phyloP scores from a whole-genome alignment of 306 rosid species.

The Lotus japonicus region DNA sequence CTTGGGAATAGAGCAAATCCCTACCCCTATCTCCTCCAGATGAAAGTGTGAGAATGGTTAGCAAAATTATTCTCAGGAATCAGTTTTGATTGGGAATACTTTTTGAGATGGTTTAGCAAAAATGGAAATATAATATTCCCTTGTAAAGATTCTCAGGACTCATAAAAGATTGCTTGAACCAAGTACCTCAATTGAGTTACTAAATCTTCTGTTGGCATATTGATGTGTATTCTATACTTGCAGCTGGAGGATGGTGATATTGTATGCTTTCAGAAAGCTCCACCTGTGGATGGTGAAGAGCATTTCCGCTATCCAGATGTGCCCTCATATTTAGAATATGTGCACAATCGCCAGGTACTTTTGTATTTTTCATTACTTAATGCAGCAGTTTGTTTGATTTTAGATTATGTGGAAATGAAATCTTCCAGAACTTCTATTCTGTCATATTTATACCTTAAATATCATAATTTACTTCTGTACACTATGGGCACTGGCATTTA shows the following conservation, averaged over 20 bases:
- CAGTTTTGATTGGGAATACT: neutral
- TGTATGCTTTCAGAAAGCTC: constrained; percentile 76
- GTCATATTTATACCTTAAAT: neutral
- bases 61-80: neutral
- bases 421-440: neutral
- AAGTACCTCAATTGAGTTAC: constrained; percentile 5
- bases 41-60: neutral
- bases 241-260: constrained; percentile 97
- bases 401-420: neutral
- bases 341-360: constrained; percentile 82
- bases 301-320: constrained; percentile 72
- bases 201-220: neutral
- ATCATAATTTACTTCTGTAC: neutral
- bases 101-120: neutral
- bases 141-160: neutral
- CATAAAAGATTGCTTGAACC: neutral
- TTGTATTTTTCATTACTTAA: neutral
- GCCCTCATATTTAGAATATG: constrained; percentile 87
- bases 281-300: constrained; percentile 44
- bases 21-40: neutral
- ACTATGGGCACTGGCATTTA: neutral
- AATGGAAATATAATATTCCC: neutral
- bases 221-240: constrained; percentile 3
- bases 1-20: neutral
- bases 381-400: constrained; percentile 10